Conservation (phyloP, 495 filamentous ascomycete genomes). For the Paragyromitra xinjiangensis region DNA sequence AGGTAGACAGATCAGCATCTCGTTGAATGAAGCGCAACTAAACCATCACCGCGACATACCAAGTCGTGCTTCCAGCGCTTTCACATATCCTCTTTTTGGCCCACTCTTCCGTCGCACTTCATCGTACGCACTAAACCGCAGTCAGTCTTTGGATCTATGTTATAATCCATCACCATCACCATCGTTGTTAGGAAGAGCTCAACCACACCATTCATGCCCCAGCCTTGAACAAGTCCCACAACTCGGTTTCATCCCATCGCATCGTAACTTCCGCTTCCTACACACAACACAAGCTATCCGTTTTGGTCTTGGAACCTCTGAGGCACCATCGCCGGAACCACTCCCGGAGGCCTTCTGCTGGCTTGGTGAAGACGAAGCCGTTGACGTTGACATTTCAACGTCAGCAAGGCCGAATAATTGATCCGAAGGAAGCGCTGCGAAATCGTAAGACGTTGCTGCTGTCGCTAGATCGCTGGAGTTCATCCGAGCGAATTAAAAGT, state of each 20-base stretch:
- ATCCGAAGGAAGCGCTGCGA: constrained; percentile 2
- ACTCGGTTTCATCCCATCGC: constrained; percentile 79
- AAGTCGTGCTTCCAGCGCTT: constrained; percentile 91
- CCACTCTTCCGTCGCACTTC: constrained; percentile 97
- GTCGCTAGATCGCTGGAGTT: constrained; percentile 27
- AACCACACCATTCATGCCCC: constrained; percentile 73
- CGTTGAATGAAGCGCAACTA: background rate
- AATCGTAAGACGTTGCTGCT: constrained; percentile 21
- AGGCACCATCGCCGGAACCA: background rate
- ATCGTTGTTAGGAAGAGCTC: background rate
- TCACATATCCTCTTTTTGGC: constrained; percentile 97
- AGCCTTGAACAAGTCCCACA: constrained; percentile 92
- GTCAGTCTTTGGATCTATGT: constrained; percentile 11
- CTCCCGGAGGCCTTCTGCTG: background rate
- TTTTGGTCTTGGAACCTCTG: constrained; percentile 78
- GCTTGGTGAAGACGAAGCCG: background rate
- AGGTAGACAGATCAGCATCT: constrained; percentile 1
- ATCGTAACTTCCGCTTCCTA: constrained; percentile 88
- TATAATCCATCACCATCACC: background rate
- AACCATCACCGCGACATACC: constrained; percentile 65
- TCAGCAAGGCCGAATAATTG: constrained; percentile 27
- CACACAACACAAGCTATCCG: constrained; percentile 97
- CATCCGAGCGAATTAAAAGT: constrained; percentile 26
- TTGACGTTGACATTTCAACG: constrained; percentile 9
- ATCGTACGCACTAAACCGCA: constrained; percentile 75